These are phyloP conservation scores for Pisolithus marmoratus DNA, from an alignment of 768 basidiomycete genomes.

Conservation along the genomic window DNA sequence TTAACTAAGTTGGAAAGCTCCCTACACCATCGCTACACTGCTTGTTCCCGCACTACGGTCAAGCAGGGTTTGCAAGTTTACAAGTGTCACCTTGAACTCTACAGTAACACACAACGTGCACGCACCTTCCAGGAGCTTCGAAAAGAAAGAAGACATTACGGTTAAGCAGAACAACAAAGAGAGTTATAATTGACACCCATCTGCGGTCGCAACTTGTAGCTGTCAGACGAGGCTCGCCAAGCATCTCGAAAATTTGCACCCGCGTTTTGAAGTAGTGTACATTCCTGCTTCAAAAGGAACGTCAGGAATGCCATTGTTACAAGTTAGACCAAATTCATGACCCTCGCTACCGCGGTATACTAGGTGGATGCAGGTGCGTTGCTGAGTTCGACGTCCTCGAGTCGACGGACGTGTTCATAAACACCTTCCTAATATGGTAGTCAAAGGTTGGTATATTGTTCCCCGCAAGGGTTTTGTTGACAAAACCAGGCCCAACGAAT, in stretches of 20 bases:
- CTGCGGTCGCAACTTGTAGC: no score
- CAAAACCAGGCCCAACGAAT: constrained; percentile 3
- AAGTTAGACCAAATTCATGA: neutral
- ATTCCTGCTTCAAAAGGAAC: neutral
- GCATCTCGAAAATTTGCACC: neutral
- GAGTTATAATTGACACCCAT: no score
- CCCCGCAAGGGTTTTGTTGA: neutral
- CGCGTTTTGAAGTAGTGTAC: neutral
- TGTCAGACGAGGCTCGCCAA: no score
- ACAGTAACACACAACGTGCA: no score
- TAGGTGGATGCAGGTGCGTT: neutral
- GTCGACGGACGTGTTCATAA: neutral
- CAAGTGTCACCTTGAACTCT: no score
- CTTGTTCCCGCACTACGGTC: no score
- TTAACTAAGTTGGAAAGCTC: no score
- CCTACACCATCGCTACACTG: no score
- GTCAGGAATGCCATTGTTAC: neutral
- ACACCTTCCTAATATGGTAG: neutral
- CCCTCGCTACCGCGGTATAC: neutral
- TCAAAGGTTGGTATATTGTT: neutral
- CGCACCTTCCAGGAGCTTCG: no score
- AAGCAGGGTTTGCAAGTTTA: no score
- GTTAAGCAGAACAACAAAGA: no score
- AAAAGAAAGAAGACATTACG: no score
- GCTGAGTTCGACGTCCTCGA: neutral